Percentiles rank a stretch among this genome's conserved stretches.
Evolutionary conservation across 2,329 filamentous ascomycete genomes (phyloP).

Genomic region (Talaromyces marneffei): DNA sequence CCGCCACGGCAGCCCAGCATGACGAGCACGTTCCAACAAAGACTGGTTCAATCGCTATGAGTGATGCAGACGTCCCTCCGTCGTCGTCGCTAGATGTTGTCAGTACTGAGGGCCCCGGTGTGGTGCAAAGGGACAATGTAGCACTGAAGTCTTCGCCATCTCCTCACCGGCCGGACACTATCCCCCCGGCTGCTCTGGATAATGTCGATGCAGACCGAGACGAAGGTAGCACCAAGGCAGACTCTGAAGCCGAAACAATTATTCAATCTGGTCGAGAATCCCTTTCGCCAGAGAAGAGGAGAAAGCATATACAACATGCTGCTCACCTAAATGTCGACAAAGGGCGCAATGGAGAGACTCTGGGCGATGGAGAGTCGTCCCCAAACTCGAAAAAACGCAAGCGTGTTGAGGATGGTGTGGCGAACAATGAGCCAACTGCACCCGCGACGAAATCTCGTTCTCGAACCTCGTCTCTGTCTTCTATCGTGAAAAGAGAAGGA

Average conservation of each 20-base stretch:
- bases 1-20: slow-evolving; percentile 40
- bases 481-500: slow-evolving; percentile 34
- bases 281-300: slow-evolving; percentile 43
- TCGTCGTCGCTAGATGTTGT: slow-evolving; percentile 33
- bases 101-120: slow-evolving; percentile 23
- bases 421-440: slow-evolving; percentile 18
- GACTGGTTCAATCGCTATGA: slow-evolving; percentile 43
- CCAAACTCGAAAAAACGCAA: slow-evolving; percentile 14
- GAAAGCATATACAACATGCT: slow-evolving; percentile 36
- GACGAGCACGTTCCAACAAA: slow-evolving; percentile 36
- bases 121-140: slow-evolving; percentile 24
- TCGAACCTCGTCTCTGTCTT: slow-evolving; percentile 22
- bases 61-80: slow-evolving; percentile 41
- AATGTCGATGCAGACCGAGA: slow-evolving; percentile 28
- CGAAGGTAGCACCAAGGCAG: slow-evolving; percentile 37
- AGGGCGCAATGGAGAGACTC: slow-evolving; percentile 14
- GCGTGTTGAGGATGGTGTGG: slow-evolving; percentile 20
- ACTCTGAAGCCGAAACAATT: slow-evolving; percentile 47
- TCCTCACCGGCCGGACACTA: slow-evolving; percentile 15
- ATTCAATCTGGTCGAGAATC: slow-evolving; percentile 44
- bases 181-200: slow-evolving; percentile 19
- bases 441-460: slow-evolving; percentile 19
- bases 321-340: slow-evolving; percentile 28
- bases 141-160: slow-evolving; percentile 6
- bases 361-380: not conserved